Evolutionary conservation across 148 eudicot species (phyloP).

Genomic region (Vaccinium macrocarpon): DNA sequence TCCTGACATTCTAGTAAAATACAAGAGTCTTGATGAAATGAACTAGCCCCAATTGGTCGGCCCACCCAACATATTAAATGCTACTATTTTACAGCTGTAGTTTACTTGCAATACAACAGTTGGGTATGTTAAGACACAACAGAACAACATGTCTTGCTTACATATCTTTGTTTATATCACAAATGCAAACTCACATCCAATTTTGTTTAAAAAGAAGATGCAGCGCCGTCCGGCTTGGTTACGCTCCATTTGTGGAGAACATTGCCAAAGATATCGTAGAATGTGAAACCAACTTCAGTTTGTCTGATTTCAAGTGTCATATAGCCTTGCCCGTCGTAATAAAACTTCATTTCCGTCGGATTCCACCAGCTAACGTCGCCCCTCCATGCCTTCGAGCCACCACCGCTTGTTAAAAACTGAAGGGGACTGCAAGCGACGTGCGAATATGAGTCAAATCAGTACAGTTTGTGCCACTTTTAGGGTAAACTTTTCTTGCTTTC

Average conservation of each 20-base stretch:
- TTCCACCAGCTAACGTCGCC: conserved; percentile 44
- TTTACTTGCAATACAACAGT: too few species aligned
- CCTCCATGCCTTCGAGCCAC: conserved; percentile 91
- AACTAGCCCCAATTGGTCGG: too few species aligned
- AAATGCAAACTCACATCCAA: background rate
- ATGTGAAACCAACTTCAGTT: conserved; percentile 30
- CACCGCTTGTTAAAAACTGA: conserved; percentile 83
- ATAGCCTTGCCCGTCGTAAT: conserved; percentile 89
- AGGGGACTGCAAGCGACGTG: conserved; percentile 40
- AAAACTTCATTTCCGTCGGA: conserved; percentile 48
- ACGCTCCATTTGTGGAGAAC: conserved; percentile 57
- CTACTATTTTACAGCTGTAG: too few species aligned
- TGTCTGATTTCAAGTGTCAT: conserved; percentile 56
- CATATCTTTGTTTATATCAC: too few species aligned
- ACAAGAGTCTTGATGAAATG: too few species aligned
- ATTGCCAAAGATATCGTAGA: conserved; percentile 58
- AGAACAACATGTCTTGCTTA: too few species aligned
- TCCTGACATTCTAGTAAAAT: too few species aligned
- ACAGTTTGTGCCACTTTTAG: background rate
- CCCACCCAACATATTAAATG: too few species aligned
- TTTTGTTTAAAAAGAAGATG: background rate
- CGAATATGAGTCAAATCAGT: background rate
- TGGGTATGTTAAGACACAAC: too few species aligned
- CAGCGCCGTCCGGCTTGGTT: conserved; percentile 25
- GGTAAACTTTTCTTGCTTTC: background rate